Percentiles rank a stretch among this genome's conserved stretches.
These are phyloP conservation scores for Penicillium cinerascens DNA, from an alignment of 495 filamentous ascomycete species.

Conservation along the genomic window DNA sequence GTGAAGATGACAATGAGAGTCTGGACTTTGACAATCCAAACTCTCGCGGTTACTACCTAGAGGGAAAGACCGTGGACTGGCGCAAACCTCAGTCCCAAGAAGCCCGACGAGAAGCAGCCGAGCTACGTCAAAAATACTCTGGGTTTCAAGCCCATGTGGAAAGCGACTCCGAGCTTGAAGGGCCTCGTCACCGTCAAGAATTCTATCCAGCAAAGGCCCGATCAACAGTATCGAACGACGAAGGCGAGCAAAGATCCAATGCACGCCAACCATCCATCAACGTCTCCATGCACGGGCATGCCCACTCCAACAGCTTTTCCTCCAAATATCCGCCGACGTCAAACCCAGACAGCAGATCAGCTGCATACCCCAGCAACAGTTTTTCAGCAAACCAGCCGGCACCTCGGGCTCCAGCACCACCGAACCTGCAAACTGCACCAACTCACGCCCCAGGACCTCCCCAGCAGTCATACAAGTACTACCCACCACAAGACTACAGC, in stretches of 20 bases:
- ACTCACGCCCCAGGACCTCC: conserved; percentile 6
- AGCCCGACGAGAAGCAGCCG: conserved; percentile 24
- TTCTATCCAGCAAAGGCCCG: background rate
- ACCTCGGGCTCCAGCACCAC: conserved; percentile 8
- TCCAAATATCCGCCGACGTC: conserved; percentile 11
- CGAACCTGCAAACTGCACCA: background rate
- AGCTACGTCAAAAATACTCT: conserved; percentile 27
- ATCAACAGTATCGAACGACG: conserved; percentile 18
- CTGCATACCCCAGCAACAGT: conserved; percentile 13
- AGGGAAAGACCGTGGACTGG: conserved; percentile 32
- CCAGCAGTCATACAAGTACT: conserved; percentile 10
- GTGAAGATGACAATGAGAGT: conserved; percentile 27
- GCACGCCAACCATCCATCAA: conserved; percentile 12
- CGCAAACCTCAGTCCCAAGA: conserved; percentile 33
- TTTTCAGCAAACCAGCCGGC: conserved; percentile 13
- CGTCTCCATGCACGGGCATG: conserved; percentile 3
- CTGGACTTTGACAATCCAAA: conserved; percentile 24
- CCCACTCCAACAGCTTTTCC: conserved; percentile 15
- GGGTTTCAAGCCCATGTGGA: conserved; percentile 38
- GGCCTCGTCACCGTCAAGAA: conserved; percentile 4
- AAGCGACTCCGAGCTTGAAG: conserved; percentile 34
- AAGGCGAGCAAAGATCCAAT: conserved; percentile 20
- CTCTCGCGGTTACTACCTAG: conserved; percentile 35
- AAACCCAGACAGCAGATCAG: conserved; percentile 1
- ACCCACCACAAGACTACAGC: conserved; percentile 4